Evolutionary conservation across 805 yeast genomes (phyloP), one percentile per base, ranked within the genome.

Genomic region (Wickerhamomyces ciferrii): DNA sequence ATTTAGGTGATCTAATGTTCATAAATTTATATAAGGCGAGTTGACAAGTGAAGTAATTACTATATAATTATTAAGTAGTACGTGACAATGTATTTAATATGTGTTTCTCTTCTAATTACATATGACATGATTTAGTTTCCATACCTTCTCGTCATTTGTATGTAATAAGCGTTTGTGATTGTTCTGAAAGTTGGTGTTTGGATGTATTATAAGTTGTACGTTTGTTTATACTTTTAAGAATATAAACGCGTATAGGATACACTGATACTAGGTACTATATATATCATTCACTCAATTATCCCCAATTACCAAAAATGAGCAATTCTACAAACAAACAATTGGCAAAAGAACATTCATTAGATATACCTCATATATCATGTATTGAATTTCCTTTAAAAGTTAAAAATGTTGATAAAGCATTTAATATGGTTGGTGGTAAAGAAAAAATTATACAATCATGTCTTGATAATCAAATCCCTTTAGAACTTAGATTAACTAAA

Each of bases 351-450:
- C 76, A 75, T 58, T 75, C 85, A 11, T 63, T 87, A 58, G 94
- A 87, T 53, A 72, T 87, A 1, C 94, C 96, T 9, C 81, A 82
- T 54, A 80, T 81, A 21, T 73, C 86, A 5, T 77, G 91, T 2
- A 76, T 91, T 17, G 97, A 91, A 58, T 73, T 85, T 48, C 97
- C 97, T 0, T 65, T 89, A 27, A 71, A 74, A 17, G 91, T 91
- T 8, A 71, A 73, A 35, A 74, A 90, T 59, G 66, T 77, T 0
- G 75, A 72, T 18, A 74, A 71, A 42, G 96, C 96, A 0, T 63
- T 90, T 11, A 62, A 65, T 6, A 78, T 84, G 80, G 76, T 86
- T 44, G 94, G 94, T 8, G 94, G 92, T 50, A 63, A 56, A 55
- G 62, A 54, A 44, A 61, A 61, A 36, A 54, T 69, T 19, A 63